Evolutionary conservation across 116 monocot species (phyloP), one percentile per base, ranked within the genome.

Genomic region (Cymodocea nodosa): DNA sequence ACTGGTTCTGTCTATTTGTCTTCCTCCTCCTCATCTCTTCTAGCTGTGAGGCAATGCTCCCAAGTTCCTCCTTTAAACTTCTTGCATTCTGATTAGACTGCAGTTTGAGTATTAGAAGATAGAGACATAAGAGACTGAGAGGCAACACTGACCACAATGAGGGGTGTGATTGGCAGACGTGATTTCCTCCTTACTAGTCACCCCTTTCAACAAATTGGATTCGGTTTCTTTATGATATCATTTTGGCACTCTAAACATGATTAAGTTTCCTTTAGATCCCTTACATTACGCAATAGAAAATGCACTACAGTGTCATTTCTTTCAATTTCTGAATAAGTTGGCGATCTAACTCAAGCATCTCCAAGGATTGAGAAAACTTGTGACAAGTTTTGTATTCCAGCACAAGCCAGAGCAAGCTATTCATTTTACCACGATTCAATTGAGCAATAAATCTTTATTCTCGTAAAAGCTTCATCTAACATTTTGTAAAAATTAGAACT

Each of bases 21-120:
- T 84, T 91, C 70, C 58, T 85, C 59, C 80, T 88, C 51, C 76
- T 67, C 91, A 88, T 91, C 54, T 91, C 91, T 59, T 91, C 91
- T 25, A 97, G 50, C 52, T 85, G 80, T 24, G 88, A 84, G 14
- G 75, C 50, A 23, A 88, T 82, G 17, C 60, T 64, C 40, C 78
- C 80, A 13, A 88, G 70, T 69, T 97, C 86, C 50, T 83, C 82
- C 58, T 86, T 91, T 51, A 91, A 74, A 49, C 80, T 80, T 17
- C 65, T 71, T 49, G 25, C 66, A 49, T 76, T 87, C 71, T 77
- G 76, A 73, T 73, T 81, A 6, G 76, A 61, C 81, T 80, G 70
- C 35, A 74, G 22, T 0, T 8, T 44, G 44, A 6, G 44, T 6
- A 44, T 44, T 44, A 44, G 44, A 11, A 44, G 44, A 44, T 0